Percentiles rank a stretch among this genome's conserved stretches.
Evolutionary conservation across 176 grass and related monocot species (phyloP).

Genomic region (Oryza longistaminata): DNA sequence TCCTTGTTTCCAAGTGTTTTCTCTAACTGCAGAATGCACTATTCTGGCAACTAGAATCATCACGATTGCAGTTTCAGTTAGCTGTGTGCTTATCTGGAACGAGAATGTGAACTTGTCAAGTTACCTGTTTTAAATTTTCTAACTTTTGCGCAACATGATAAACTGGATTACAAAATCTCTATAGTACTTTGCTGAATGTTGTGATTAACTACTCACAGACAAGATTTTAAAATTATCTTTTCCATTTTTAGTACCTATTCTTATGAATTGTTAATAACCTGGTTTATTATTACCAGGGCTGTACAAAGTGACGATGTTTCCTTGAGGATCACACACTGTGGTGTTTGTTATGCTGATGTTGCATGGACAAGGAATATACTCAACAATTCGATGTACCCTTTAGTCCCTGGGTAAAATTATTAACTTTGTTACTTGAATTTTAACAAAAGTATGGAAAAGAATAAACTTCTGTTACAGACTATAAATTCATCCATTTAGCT

Average conservation of each 20-base stretch:
- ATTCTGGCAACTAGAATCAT: not conserved
- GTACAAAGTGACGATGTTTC: slow-evolving; percentile 56
- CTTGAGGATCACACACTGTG: slow-evolving; percentile 69
- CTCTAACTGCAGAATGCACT: not conserved
- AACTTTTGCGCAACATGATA: not conserved
- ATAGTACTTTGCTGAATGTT: not conserved
- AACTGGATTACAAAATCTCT: not conserved
- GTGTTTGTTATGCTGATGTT: slow-evolving; percentile 80
- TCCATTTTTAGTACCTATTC: too few relatives aligned
- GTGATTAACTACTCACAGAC: not conserved
- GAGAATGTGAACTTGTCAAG: not conserved
- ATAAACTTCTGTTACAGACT: not conserved
- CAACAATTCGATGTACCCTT: slow-evolving; percentile 55
- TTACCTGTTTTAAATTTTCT: not conserved
- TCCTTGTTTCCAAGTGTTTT: not conserved
- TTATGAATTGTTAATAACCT: too few relatives aligned
- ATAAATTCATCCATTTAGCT: not conserved
- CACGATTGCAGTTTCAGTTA: not conserved
- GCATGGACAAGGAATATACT: slow-evolving; percentile 48
- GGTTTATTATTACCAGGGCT: slow-evolving; percentile 29
- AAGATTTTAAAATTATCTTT: too few relatives aligned
- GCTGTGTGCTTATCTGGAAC: not conserved
- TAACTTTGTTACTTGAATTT: not conserved
- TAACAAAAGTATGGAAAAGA: not conserved
- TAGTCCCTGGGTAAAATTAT: slow-evolving; percentile 69